These are phyloP conservation scores for Lathyrus tuberosus DNA, from an alignment of 306 rosid genomes.

Conservation along the genomic window DNA sequence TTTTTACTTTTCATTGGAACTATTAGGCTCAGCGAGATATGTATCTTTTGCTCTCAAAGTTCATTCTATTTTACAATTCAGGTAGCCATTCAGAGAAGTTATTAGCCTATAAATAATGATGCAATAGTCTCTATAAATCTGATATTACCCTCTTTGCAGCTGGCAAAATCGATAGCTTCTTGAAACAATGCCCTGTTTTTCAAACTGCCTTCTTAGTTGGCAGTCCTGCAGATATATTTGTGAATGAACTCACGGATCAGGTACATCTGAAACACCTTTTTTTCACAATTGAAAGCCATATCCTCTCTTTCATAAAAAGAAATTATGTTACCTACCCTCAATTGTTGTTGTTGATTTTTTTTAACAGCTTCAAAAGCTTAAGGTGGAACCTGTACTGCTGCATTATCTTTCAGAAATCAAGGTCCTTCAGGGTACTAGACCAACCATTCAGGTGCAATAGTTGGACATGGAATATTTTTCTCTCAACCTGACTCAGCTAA, in stretches of 20 bases:
- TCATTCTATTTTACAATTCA: constrained; percentile 82
- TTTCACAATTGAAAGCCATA: constrained; percentile 9
- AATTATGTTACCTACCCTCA: constrained; percentile 31
- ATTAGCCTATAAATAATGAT: constrained; percentile 31
- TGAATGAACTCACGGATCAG: constrained; percentile 93
- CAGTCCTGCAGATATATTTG: constrained; percentile 81
- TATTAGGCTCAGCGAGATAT: constrained; percentile 91
- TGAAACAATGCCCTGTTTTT: constrained; percentile 73
- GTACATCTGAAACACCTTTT: constrained; percentile 45
- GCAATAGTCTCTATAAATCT: constrained; percentile 36
- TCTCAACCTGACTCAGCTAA: constrained; percentile 30
- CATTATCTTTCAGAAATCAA: constrained; percentile 81
- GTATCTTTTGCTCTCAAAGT: constrained; percentile 87
- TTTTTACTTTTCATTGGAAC: constrained; percentile 34
- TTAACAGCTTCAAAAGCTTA: constrained; percentile 87
- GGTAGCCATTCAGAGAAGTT: constrained; percentile 55
- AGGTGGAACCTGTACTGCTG: constrained; percentile 93
- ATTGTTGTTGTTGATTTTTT: constrained; percentile 19
- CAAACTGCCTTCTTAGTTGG: constrained; percentile 87
- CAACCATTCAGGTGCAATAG: constrained; percentile 31
- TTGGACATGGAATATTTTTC: constrained; percentile 25
- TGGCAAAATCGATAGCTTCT: constrained; percentile 75
- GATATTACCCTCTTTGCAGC: constrained; percentile 52
- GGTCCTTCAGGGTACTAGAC: constrained; percentile 72
- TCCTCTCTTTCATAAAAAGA: constrained; percentile 13